Evolutionary conservation across 257 asterid genomes (phyloP).

Genomic region (Solanum virginianum): DNA sequence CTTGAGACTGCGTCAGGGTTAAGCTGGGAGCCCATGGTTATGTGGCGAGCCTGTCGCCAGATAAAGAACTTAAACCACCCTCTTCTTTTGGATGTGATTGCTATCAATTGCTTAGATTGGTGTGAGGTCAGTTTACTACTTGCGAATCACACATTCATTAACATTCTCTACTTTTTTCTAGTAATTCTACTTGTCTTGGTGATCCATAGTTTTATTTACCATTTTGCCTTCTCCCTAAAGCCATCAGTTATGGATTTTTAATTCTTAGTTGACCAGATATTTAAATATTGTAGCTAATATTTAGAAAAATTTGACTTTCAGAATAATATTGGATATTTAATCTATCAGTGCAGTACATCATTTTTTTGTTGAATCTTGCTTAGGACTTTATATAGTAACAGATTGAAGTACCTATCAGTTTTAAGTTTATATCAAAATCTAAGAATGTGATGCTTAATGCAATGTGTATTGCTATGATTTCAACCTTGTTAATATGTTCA

Average conservation of each 20-base stretch:
- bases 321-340: neutral
- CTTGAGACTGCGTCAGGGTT: slow-evolving; percentile 63
- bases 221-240: neutral
- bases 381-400: neutral
- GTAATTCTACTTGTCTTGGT: neutral
- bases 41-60: slow-evolving; percentile 97
- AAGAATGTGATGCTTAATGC: neutral
- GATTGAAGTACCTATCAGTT: neutral
- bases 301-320: neutral
- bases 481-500: neutral
- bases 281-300: neutral
- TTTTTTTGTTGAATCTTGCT: neutral
- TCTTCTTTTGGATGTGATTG: slow-evolving; percentile 41
- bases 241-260: neutral
- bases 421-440: neutral
- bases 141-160: neutral
- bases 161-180: neutral
- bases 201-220: neutral
- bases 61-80: slow-evolving; percentile 28
- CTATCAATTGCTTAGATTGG: slow-evolving; percentile 84
- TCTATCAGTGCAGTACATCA: neutral
- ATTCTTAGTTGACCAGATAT: neutral
- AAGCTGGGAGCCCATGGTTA: slow-evolving; percentile 99
- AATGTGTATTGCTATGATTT: neutral
- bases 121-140: slow-evolving; percentile 42